phyloP scores from a whole-genome alignment of 2,329 filamentous ascomycete genomes.

The Sporothrix brasiliensis region DNA sequence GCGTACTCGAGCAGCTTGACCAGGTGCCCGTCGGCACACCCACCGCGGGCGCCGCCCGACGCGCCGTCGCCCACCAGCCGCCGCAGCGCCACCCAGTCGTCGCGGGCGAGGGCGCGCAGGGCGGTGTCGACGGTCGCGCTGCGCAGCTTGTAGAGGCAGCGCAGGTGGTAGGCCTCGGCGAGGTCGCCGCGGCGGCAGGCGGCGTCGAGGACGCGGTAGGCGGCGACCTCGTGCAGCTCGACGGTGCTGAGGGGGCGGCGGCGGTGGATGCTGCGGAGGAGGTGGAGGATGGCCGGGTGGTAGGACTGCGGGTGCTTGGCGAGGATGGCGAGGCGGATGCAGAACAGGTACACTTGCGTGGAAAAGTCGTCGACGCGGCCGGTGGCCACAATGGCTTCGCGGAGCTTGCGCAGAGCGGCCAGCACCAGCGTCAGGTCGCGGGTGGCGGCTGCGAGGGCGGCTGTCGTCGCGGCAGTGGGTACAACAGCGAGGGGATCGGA shows the following conservation, averaged over 20 bases:
- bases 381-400: constrained; percentile 83
- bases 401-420: constrained; percentile 83
- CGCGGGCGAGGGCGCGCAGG: constrained; percentile 71
- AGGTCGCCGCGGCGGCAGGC: constrained; percentile 81
- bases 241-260: constrained; percentile 67
- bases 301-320: constrained; percentile 85
- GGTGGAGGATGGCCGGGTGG: constrained; percentile 79
- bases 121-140: constrained; percentile 71
- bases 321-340: constrained; percentile 80
- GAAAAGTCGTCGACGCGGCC: constrained; percentile 78
- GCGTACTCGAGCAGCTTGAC: constrained; percentile 80
- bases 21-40: constrained; percentile 74
- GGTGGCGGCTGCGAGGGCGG: constrained; percentile 37
- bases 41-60: constrained; percentile 36
- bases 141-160: constrained; percentile 61
- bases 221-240: constrained; percentile 77
- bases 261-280: constrained; percentile 72
- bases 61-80: constrained; percentile 57
- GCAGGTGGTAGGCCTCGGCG: constrained; percentile 70
- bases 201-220: constrained; percentile 82
- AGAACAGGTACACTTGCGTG: constrained; percentile 88
- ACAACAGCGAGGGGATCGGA: background rate
- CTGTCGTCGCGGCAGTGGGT: constrained; percentile 12
- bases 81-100: constrained; percentile 82
- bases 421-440: constrained; percentile 74